phyloP scores from a whole-genome alignment of 306 rosid species.

The Boehmeria nivea region DNA sequence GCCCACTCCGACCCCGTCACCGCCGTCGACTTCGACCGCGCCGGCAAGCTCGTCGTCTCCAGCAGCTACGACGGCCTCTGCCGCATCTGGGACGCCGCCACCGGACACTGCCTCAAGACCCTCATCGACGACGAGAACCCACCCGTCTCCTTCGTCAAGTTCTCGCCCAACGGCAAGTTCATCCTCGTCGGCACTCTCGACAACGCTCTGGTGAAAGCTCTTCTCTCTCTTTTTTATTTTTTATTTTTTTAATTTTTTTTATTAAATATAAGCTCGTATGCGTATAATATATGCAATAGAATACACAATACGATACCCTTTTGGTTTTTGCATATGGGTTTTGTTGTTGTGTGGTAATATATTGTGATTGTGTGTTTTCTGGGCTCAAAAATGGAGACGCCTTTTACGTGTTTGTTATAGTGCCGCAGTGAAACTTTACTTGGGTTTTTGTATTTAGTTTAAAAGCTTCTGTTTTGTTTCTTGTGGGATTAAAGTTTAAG shows the following conservation, averaged over 20 bases:
- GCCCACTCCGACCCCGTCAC: constrained; percentile 96
- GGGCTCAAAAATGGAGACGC: too few relatives aligned
- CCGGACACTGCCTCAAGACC: constrained; percentile 94
- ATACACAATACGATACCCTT: too few relatives aligned
- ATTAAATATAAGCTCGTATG: too few relatives aligned
- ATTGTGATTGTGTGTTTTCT: not conserved
- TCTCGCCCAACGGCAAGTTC: constrained; percentile 81
- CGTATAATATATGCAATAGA: too few relatives aligned
- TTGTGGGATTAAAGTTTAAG: too few relatives aligned
- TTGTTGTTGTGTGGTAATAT: too few relatives aligned
- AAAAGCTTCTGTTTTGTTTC: not conserved
- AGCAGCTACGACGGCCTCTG: constrained; percentile 97
- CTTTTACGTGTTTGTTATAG: constrained; percentile 13
- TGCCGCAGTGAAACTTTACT: not conserved
- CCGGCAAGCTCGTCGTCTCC: constrained; percentile 83
- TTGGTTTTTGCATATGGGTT: too few relatives aligned
- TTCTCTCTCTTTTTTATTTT: not conserved
- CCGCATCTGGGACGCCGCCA: constrained; percentile 81
- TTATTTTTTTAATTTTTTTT: not conserved
- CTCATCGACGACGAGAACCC: constrained; percentile 92
- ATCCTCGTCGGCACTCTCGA: constrained; percentile 95
- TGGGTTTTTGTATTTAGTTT: not conserved
- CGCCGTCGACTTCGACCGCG: constrained; percentile 86
- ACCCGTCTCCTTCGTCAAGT: constrained; percentile 86
- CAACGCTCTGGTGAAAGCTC: constrained; percentile 54